These are phyloP conservation scores for Podosphaera xanthii DNA, from an alignment of 2,329 filamentous ascomycete genomes.

Conservation along the genomic window DNA sequence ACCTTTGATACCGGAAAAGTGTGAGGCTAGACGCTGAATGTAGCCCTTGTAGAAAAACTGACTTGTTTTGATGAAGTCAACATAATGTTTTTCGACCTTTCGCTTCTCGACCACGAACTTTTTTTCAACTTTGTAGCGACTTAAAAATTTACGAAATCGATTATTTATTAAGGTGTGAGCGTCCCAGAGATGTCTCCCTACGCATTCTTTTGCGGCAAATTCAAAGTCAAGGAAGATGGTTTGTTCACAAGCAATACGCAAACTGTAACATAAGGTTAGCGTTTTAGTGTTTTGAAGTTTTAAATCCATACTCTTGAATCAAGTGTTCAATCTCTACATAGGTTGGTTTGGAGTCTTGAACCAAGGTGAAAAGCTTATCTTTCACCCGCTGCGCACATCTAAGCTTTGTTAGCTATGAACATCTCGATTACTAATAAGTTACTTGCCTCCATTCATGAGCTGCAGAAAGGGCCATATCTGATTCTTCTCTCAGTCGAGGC, in stretches of 20 bases:
- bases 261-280: constrained; percentile 9
- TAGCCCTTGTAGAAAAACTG: constrained; percentile 77
- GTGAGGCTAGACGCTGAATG: constrained; percentile 49
- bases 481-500: neutral
- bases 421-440: neutral
- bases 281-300: neutral
- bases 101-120: constrained; percentile 39
- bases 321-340: constrained; percentile 22
- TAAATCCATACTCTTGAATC: constrained; percentile 12
- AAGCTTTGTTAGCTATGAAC: constrained; percentile 6
- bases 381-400: constrained; percentile 24
- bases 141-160: constrained; percentile 50
- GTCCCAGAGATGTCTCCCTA: constrained; percentile 56
- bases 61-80: constrained; percentile 66
- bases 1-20: constrained; percentile 21
- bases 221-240: constrained; percentile 51
- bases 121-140: constrained; percentile 24
- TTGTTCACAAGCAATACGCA: constrained; percentile 38
- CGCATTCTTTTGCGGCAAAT: constrained; percentile 35
- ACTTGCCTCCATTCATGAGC: constrained; percentile 30
- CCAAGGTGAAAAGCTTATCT: constrained; percentile 23
- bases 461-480: constrained; percentile 14
- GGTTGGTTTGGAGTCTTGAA: constrained; percentile 24
- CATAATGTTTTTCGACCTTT: constrained; percentile 62
- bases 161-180: constrained; percentile 56